A percentile compares a stretch with the other conserved stretches of the same genome.
These are phyloP conservation scores for Phytophthora kernoviae DNA, from an alignment of 352 stramenopile species.

Conservation along the genomic window DNA sequence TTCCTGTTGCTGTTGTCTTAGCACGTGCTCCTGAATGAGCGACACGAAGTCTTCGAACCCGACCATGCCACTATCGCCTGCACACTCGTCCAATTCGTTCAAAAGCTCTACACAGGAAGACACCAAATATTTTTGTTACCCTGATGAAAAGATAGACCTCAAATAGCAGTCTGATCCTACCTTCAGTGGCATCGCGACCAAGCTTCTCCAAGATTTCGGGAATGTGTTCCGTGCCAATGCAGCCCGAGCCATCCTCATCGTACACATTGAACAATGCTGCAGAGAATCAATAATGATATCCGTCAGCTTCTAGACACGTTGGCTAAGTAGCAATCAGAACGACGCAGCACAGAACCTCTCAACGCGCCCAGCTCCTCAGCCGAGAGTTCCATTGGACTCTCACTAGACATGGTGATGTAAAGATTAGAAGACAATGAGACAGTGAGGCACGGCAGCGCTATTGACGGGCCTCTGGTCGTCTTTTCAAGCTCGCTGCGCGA, in stretches of 20 bases:
- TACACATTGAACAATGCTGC: slow-evolving; percentile 83
- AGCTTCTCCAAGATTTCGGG: slow-evolving; percentile 80
- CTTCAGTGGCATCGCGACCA: slow-evolving; percentile 71
- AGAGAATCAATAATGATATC: slow-evolving; percentile 3
- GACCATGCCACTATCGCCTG: slow-evolving; percentile 56
- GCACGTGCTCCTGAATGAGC: slow-evolving; percentile 49
- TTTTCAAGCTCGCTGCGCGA: not conserved
- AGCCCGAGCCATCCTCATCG: slow-evolving; percentile 61
- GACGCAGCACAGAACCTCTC: slow-evolving; percentile 43
- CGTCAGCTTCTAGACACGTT: slow-evolving; percentile 2
- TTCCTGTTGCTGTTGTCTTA: slow-evolving; percentile 40
- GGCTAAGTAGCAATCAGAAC: not conserved
- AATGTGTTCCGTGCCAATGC: slow-evolving; percentile 70
- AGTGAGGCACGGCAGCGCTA: slow-evolving; percentile 3
- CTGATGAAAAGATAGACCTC: not conserved
- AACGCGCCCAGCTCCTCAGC: slow-evolving; percentile 76
- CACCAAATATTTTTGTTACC: not conserved
- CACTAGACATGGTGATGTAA: slow-evolving; percentile 29
- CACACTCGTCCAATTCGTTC: slow-evolving; percentile 69
- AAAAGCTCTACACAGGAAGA: slow-evolving; percentile 49
- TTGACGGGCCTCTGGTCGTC: slow-evolving; percentile 1
- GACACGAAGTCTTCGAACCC: slow-evolving; percentile 70
- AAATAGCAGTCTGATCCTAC: slow-evolving; percentile 14
- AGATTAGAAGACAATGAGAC: slow-evolving; percentile 3
- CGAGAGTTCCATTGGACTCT: slow-evolving; percentile 50